Base-by-base conservation (phyloP, 2,329 filamentous ascomycete genomes). In the Thelonectria rubi region DNA sequence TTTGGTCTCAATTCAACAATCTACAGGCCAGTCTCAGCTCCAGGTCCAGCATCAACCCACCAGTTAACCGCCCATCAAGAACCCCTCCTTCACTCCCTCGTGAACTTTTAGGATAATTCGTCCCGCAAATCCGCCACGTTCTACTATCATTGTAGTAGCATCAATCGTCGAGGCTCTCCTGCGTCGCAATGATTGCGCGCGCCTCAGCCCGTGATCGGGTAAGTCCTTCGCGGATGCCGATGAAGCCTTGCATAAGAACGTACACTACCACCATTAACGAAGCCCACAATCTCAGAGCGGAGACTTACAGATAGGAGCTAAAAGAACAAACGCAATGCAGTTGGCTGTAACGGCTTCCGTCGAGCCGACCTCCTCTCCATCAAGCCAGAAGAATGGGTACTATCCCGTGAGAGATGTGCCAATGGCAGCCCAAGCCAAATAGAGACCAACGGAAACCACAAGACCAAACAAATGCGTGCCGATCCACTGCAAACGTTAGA, bases 361-460 rank as follows among this genome's bases (percentile, higher is more conserved):
- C 26, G 77, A 78, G 47, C 79, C 79, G 64, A 82, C 78, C 55
- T 78, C 70, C 6, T 75, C 69, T 53, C 78, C 76, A 64, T 85
- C 80, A 54, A 86, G 75, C 79, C 83, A 85, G 73, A 83, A 85
- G 64, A 84, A 83, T 10, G 83, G 75, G 57, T 74, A 77, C 52
- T 78, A 77, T 34, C 79, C 79, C 2, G 82, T 85, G 53, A 80
- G 54, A 24, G 77, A 69, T 64, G 79, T 79, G 21, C 84, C 84
- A 48, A 84, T 71, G 10, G 74, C 76, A 34, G 80, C 83, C 81
- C 81, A 86, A 39, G 73, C 79, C 37, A 86, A 76, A 64, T 85
- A 86, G n/a, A 77, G 66, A 12, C 71, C 77, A 20, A 79, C 77
- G 20, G 77, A 69, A 45, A 78, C 73, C 26, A 81, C 71, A 26